Conservation (phyloP, 129 eudicot genomes). For the Pulicaria dysenterica region DNA sequence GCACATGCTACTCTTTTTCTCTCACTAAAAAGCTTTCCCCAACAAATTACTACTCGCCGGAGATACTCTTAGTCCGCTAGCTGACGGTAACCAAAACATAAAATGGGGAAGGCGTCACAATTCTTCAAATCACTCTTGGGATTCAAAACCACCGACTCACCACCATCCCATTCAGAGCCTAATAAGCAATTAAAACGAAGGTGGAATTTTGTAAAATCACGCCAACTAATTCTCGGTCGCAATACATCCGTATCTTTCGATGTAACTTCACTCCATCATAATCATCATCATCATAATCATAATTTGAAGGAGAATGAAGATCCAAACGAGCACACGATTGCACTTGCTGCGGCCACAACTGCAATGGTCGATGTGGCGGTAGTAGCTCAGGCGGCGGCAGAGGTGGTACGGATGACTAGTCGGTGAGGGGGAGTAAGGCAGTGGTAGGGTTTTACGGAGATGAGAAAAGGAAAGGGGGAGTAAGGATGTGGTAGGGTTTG, state of each 20-base stretch:
- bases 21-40: conserved; percentile 18
- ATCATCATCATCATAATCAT: too few species aligned
- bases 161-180: neutral
- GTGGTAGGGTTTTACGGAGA: too few species aligned
- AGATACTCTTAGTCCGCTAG: conserved; percentile 15
- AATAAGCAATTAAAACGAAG: conserved; percentile 43
- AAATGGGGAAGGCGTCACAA: conserved; percentile 62
- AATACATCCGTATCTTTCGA: conserved; percentile 13
- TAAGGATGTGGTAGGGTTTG: too few species aligned
- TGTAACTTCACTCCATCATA: neutral
- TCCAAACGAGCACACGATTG: conserved; percentile 54
- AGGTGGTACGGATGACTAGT: conserved; percentile 50
- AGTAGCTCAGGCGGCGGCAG: conserved; percentile 65
- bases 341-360: conserved; percentile 68
- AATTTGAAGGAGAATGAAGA: conserved; percentile 26
- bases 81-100: neutral
- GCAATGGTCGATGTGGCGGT: conserved; percentile 77
- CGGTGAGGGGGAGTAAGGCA: too few species aligned
- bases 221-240: conserved; percentile 19
- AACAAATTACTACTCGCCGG: conserved; percentile 10
- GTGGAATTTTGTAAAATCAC: conserved; percentile 63
- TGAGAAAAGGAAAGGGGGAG: too few species aligned
- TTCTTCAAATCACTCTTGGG: conserved; percentile 71
- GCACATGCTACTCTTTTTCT: conserved; percentile 1
- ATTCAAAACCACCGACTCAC: conserved; percentile 41